Evolutionary conservation across 805 yeast genomes (phyloP), one percentile per base, ranked within the genome.

Genomic region (Candida montana): DNA sequence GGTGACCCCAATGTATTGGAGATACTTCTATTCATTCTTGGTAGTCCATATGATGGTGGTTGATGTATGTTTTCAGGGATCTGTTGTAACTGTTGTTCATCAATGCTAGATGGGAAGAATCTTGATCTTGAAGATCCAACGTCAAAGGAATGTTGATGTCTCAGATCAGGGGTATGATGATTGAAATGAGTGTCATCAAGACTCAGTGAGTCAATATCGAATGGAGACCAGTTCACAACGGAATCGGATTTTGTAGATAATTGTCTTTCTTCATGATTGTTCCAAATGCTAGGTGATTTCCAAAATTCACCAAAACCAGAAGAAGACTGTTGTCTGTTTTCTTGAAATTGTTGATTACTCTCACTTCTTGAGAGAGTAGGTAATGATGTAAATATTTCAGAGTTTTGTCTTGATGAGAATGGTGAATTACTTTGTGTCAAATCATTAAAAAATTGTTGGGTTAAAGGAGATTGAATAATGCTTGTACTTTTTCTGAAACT

Each of bases 211-310:
- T 54, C 57, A 32, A 52, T 44, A 19, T 51, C 54, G 32, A 54
- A 54, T 3, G 57, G 57, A 0, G 59, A 48, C 59, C 59, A 57
- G 2, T 48, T 26, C 7, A 55, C 18, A 2, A 56, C 57, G 16
- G 58, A 54, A 24, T 57, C 59, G 31, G 54, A 49, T 42, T 54
- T 54, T 1, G 58, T 53, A 1, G 59, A 55, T 9, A 48, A 20
- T 23, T 50, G 53, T 16, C 59, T 33, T 11, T 54, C 58, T 31
- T 55, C 57, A 16, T 33, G 39, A 16, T 24, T 31, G 21, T 49
- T 53, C 59, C 59, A 54, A 4, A 54, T 50, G 10, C 45, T 54
- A 5, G 58, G 47, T 7, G 54, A 49, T n/a, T 45, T 47, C 55
- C 53, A 47, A 8, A 42, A 35, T 3, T 37, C 43, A 3, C 45